phyloP scores from a whole-genome alignment of 768 basidiomycete species.

The Hortiboletus campestris region DNA sequence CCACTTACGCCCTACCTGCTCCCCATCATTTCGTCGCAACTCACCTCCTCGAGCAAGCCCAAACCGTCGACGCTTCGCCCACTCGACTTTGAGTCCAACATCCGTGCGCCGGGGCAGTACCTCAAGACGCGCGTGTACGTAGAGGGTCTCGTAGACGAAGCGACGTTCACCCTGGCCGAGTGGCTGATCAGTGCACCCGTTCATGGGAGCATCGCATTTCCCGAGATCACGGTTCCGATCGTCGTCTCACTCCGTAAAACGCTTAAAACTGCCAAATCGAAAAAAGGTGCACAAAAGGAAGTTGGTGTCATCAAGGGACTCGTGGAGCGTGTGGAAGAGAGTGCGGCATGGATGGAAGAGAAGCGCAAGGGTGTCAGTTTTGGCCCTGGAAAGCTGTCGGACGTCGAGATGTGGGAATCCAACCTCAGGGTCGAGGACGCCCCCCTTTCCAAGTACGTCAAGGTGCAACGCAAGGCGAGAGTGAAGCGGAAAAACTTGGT shows the following conservation, averaged over 20 bases:
- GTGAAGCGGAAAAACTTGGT: slow-evolving; percentile 68
- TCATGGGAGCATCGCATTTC: slow-evolving; percentile 88
- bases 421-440: slow-evolving; percentile 60
- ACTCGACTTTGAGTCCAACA: slow-evolving; percentile 82
- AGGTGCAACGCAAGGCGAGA: slow-evolving; percentile 76
- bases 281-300: slow-evolving; percentile 49
- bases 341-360: slow-evolving; percentile 72
- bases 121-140: slow-evolving; percentile 82
- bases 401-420: slow-evolving; percentile 75
- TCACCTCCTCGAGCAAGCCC: slow-evolving; percentile 64
- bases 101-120: slow-evolving; percentile 87
- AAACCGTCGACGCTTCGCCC: slow-evolving; percentile 87
- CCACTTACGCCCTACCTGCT: slow-evolving; percentile 86
- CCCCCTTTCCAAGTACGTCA: slow-evolving; percentile 80
- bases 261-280: slow-evolving; percentile 59
- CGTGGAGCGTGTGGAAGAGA: slow-evolving; percentile 86
- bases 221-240: slow-evolving; percentile 84
- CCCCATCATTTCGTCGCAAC: slow-evolving; percentile 76
- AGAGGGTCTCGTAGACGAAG: slow-evolving; percentile 82
- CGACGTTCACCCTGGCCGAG: slow-evolving; percentile 73
- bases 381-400: slow-evolving; percentile 64
- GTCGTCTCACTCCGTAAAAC: slow-evolving; percentile 67
- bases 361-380: slow-evolving; percentile 70
- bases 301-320: slow-evolving; percentile 66
- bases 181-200: slow-evolving; percentile 72